Conservation (phyloP, 768 basidiomycete species). For the Kwoniella sp. region DNA sequence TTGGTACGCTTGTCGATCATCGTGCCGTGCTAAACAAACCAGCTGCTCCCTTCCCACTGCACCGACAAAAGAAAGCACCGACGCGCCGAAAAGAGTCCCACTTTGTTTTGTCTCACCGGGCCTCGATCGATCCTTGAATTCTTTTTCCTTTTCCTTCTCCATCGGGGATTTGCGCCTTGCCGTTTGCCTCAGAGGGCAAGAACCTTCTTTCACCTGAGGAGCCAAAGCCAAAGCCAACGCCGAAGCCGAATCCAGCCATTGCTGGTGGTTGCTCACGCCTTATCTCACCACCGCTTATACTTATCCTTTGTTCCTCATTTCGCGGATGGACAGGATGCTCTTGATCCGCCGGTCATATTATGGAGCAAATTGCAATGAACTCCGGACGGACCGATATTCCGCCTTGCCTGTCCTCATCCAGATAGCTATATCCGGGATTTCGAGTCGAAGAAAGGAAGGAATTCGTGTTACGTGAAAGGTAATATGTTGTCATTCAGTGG, state of each 20-base stretch:
- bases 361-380: neutral
- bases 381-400: constrained; percentile 3
- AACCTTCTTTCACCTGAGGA: neutral
- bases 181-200: neutral
- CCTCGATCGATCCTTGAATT: neutral
- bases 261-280: neutral
- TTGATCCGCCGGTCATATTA: too few species aligned
- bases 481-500: neutral
- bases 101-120: neutral
- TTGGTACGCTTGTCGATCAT: neutral
- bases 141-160: too few species aligned
- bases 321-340: too few species aligned
- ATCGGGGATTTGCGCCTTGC: neutral
- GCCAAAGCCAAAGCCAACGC: too few species aligned
- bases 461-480: too few species aligned
- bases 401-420: neutral
- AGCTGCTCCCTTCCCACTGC: too few species aligned
- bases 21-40: neutral
- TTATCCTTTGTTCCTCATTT: too few species aligned
- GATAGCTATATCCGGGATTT: too few species aligned
- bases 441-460: too few species aligned
- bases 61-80: too few species aligned
- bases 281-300: neutral
- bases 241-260: too few species aligned
- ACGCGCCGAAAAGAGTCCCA: too few species aligned